Conservation (phyloP, 805 yeast genomes). For the Tetrapisispora namnaoensis region DNA sequence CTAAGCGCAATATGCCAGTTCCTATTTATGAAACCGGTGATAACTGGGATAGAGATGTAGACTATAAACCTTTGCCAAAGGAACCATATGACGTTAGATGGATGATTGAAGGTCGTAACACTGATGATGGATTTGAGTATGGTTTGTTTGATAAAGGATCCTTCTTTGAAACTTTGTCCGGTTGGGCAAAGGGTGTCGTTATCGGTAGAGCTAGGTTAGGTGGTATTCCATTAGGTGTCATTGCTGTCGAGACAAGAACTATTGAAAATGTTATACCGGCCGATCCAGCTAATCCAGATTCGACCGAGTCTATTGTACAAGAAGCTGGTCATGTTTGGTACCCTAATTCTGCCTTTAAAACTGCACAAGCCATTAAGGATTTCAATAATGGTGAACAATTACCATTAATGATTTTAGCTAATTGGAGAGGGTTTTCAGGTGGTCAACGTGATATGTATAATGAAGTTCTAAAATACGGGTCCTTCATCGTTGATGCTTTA, state of each 20-base stretch:
- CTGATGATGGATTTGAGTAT: conserved; percentile 62
- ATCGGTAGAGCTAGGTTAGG: conserved; percentile 98
- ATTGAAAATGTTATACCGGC: conserved; percentile 91
- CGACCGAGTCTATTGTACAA: conserved; percentile 76
- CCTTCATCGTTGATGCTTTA: conserved; percentile 93
- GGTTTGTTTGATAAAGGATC: conserved; percentile 91
- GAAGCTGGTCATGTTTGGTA: conserved; percentile 99
- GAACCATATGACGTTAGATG: conserved; percentile 87
- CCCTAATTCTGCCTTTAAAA: conserved; percentile 98
- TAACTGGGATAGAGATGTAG: conserved; percentile 89
- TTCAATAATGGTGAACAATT: conserved; percentile 97
- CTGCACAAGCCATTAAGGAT: conserved; percentile 96
- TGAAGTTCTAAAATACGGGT: conserved; percentile 94
- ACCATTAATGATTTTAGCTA: conserved; percentile 94
- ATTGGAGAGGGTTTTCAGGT: conserved; percentile 99
- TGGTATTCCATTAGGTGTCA: conserved; percentile 97
- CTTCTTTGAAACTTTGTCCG: conserved; percentile 91
- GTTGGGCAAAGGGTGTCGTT: conserved; percentile 98
- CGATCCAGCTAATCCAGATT: conserved; percentile 95
- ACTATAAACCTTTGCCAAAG: conserved; percentile 59
- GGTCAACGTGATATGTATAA: conserved; percentile 99
- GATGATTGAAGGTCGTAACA: conserved; percentile 78
- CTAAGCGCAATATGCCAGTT: conserved; percentile 78
- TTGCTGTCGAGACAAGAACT: conserved; percentile 87
- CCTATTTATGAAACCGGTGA: conserved; percentile 80